Base-by-base conservation (phyloP, 495 filamentous ascomycete species). In the Trichocladium antarcticum region DNA sequence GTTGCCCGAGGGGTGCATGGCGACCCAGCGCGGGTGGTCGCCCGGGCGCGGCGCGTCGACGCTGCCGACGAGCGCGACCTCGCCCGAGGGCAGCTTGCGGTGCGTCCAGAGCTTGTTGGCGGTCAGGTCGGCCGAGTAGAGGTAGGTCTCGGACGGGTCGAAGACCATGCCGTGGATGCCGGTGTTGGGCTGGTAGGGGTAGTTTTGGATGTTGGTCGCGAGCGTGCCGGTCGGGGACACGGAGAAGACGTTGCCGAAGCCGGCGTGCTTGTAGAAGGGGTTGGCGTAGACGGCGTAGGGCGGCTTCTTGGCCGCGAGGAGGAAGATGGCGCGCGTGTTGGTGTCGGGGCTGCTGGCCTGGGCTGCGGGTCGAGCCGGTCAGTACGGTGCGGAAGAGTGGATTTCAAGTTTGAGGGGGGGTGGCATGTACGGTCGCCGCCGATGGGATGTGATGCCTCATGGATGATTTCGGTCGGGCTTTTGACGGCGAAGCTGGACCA, bases 91-190 rank as follows among this genome's bases (percentile, higher is more conserved):
- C 0, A 59, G 55, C 67, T 89, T 92, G 61, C 76, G 74, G 67
- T 92, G 86, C 11, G 81, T 83, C 86, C 86, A 92, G 42, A 92
- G 77, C 70, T 84, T 87, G 72, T 92, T 89, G 55, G 80, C 84
- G 51, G 74, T 77, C 63, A 92, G 75, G 66, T 92, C 86, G 49
- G 86, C 86, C 17, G 84, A 87, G 71, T 92, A 92, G 31, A 92
- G 75, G 66, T 87, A 89, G 12, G 79, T 84, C 67, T 92, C 86
- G 45, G 78, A 81, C 10, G 83, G 78, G 62, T 92, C 85, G 60
- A 92, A 92, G 37, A 87, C 85, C 83, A 88, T 89, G 67, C 85
- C 86, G 66, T 92, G 86, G 54, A 92, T 85, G 37, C 83, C 85
- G 7, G 84, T 83, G 61, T 84, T 77, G 31, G 70, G 65, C 37